Evolutionary conservation across 2,329 filamentous ascomycete species (phyloP).

Genomic region (Beauveria sp.): DNA sequence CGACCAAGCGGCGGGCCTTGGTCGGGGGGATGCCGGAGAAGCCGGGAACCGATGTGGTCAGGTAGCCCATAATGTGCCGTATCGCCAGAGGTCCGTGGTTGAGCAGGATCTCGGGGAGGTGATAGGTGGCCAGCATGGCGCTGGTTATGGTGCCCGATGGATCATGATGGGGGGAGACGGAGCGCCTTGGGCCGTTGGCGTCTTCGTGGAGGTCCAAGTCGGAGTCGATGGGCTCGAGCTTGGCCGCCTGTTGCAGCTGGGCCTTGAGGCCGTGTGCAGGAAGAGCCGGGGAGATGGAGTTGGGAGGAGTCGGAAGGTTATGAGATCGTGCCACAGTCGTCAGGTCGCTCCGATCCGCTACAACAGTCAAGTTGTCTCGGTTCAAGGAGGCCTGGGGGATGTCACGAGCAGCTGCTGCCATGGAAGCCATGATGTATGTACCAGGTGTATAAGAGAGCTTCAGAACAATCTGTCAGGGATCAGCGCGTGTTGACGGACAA

Average conservation of each 20-base stretch:
- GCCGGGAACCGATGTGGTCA: conserved; percentile 87
- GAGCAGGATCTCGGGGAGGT: conserved; percentile 84
- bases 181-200: conserved; percentile 22
- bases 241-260: conserved; percentile 53
- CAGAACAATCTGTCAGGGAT: conserved; percentile 29
- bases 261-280: conserved; percentile 73
- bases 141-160: conserved; percentile 78
- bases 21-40: conserved; percentile 83
- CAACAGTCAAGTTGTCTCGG: conserved; percentile 67
- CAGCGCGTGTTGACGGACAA: background rate
- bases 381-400: conserved; percentile 52
- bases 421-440: conserved; percentile 53
- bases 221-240: conserved; percentile 65
- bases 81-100: conserved; percentile 88
- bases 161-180: conserved; percentile 51
- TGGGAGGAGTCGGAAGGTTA: conserved; percentile 81
- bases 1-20: conserved; percentile 84
- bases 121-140: conserved; percentile 75
- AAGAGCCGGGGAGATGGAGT: conserved; percentile 86
- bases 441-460: conserved; percentile 32
- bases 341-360: conserved; percentile 59
- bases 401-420: conserved; percentile 61
- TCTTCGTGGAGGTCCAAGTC: conserved; percentile 77
- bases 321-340: conserved; percentile 51
- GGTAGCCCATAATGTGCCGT: conserved; percentile 88